Evolutionary conservation across 352 stramenopile genomes (phyloP).

Genomic region (Pythium insidiosum): DNA sequence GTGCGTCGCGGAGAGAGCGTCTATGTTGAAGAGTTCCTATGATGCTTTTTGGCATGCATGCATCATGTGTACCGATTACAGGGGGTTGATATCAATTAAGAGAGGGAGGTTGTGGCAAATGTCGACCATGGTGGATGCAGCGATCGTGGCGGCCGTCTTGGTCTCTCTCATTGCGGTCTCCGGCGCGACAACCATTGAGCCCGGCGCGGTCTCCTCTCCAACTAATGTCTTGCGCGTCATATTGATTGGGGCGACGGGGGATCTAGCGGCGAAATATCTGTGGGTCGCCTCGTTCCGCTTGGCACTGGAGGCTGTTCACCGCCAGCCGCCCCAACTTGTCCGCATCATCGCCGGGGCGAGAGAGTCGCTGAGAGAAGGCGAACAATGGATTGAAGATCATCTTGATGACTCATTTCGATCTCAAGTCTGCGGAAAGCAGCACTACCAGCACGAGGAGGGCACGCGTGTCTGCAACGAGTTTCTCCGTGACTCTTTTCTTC

Average conservation of each 20-base stretch:
- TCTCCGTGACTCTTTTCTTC: slow-evolving; percentile 23
- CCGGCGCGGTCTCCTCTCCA: too few relatives aligned
- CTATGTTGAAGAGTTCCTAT: slow-evolving; percentile 37
- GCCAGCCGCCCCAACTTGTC: slow-evolving; percentile 4
- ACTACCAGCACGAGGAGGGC: too few relatives aligned
- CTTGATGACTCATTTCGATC: too few relatives aligned
- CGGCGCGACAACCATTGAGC: too few relatives aligned
- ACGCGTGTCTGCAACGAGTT: slow-evolving; percentile 21
- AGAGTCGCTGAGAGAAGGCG: slow-evolving; percentile 15
- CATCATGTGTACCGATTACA: too few relatives aligned
- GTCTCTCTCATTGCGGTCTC: too few relatives aligned
- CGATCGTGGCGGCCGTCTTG: too few relatives aligned
- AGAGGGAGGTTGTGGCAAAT: too few relatives aligned
- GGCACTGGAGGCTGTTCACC: slow-evolving; percentile 21
- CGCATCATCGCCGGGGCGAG: slow-evolving; percentile 40
- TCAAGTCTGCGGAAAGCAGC: too few relatives aligned
- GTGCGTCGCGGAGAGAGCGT: slow-evolving; percentile 30
- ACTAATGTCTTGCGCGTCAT: slow-evolving; percentile 44
- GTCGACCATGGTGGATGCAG: too few relatives aligned
- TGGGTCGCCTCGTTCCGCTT: slow-evolving; percentile 69
- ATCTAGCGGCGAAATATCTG: slow-evolving; percentile 80
- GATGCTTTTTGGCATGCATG: not conserved
- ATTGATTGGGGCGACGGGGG: slow-evolving; percentile 61
- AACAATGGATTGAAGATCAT: slow-evolving; percentile 25
- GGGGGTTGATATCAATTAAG: too few relatives aligned